A percentile compares a stretch with the other conserved stretches of the same genome.
phyloP scores from a whole-genome alignment of 169 alveolate species.

The Cryptosporidium xiaoi region DNA sequence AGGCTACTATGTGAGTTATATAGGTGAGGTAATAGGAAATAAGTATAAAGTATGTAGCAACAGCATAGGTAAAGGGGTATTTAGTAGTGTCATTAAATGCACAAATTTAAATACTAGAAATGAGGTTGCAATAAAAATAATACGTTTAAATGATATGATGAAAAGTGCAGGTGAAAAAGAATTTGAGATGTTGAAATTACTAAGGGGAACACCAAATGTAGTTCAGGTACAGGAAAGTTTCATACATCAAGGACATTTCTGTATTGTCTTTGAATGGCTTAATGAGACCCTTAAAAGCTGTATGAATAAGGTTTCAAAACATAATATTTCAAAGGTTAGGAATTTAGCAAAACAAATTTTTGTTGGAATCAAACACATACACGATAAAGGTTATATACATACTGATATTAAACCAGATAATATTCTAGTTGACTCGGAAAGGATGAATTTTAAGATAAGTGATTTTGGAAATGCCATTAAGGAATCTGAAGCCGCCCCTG shows the following conservation, averaged over 20 bases:
- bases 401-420: conserved; percentile 93
- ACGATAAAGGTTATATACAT: conserved; percentile 49
- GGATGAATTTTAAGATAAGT: conserved; percentile 90
- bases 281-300: conserved; percentile 90
- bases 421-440: conserved; percentile 89
- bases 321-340: conserved; percentile 13
- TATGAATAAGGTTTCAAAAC: conserved; percentile 52
- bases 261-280: conserved; percentile 91
- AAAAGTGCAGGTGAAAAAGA: conserved; percentile 91
- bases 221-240: conserved; percentile 85
- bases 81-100: conserved; percentile 86
- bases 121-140: conserved; percentile 87
- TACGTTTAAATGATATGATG: conserved; percentile 91
- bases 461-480: conserved; percentile 96
- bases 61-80: conserved; percentile 90
- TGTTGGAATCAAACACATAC: conserved; percentile 32
- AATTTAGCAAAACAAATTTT: conserved; percentile 39
- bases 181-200: conserved; percentile 81
- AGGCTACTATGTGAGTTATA: conserved; percentile 61
- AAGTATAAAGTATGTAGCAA: conserved; percentile 84
- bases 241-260: conserved; percentile 87
- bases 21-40: conserved; percentile 88
- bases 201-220: conserved; percentile 86
- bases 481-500: conserved; percentile 88
- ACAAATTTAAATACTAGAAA: conserved; percentile 78